phyloP scores from a whole-genome alignment of 192 early-diverging fungal genomes.

The Coemansia sp. region DNA sequence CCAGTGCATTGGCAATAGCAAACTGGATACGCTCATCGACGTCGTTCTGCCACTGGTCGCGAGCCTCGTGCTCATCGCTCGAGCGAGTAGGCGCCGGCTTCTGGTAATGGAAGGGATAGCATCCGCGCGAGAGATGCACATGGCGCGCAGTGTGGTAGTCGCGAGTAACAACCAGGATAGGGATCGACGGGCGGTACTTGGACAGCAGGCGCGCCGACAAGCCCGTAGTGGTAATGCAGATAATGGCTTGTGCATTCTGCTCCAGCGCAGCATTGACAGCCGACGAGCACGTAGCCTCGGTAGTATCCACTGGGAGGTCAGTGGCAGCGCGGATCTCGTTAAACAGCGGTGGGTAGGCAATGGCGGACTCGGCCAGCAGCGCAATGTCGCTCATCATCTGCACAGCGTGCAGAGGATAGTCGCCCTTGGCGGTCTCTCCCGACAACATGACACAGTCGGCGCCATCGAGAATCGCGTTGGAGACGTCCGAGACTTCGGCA shows the following conservation, averaged over 20 bases:
- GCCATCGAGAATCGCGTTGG: slow-evolving; percentile 97
- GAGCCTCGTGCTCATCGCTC: slow-evolving; percentile 45
- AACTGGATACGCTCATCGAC: slow-evolving; percentile 75
- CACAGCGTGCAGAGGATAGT: slow-evolving; percentile 87
- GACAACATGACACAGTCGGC: slow-evolving; percentile 99
- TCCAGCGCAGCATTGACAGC: slow-evolving; percentile 83
- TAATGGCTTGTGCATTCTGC: slow-evolving; percentile 81
- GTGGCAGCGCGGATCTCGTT: slow-evolving; percentile 80
- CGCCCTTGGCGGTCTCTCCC: slow-evolving; percentile 96
- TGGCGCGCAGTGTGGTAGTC: slow-evolving; percentile 69
- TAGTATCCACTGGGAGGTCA: slow-evolving; percentile 71
- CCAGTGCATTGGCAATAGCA: slow-evolving; percentile 72
- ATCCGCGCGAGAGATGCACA: slow-evolving; percentile 76
- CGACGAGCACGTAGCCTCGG: slow-evolving; percentile 90
- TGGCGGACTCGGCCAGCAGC: slow-evolving; percentile 86
- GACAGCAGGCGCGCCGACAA: slow-evolving; percentile 84
- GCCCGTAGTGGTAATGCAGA: slow-evolving; percentile 89
- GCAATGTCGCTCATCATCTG: slow-evolving; percentile 94
- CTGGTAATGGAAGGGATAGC: slow-evolving; percentile 76
- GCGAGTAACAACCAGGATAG: slow-evolving; percentile 91
- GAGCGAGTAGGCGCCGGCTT: slow-evolving; percentile 38
- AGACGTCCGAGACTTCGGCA: slow-evolving; percentile 97
- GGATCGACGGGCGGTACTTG: slow-evolving; percentile 91
- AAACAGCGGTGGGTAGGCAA: slow-evolving; percentile 93
- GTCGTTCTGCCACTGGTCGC: slow-evolving; percentile 77